These are phyloP conservation scores for Proteromonas lacertae DNA, from an alignment of 352 stramenopile species.

Conservation along the genomic window DNA sequence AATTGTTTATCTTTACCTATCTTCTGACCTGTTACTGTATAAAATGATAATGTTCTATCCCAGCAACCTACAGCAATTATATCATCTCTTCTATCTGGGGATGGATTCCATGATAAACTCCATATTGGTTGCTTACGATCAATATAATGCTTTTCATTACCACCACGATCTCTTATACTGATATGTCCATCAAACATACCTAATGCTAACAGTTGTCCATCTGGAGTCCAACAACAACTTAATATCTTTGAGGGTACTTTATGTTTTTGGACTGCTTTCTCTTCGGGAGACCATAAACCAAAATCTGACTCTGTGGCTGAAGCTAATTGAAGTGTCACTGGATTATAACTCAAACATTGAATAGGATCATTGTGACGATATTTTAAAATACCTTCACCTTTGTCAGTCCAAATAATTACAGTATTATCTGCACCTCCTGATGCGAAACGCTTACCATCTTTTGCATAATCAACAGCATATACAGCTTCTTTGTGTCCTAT, in stretches of 20 bases:
- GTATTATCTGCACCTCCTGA: conserved; percentile 52
- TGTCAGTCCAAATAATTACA: conserved; percentile 79
- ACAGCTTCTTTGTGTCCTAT: conserved; percentile 38
- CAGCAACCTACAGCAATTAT: conserved; percentile 52
- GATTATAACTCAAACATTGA: conserved; percentile 48
- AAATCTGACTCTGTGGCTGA: conserved; percentile 40
- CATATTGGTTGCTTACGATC: conserved; percentile 16
- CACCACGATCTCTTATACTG: conserved; percentile 48
- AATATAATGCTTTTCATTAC: conserved; percentile 48
- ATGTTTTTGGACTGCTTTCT: conserved; percentile 66
- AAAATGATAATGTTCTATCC: conserved; percentile 64
- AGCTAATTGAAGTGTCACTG: conserved; percentile 39
- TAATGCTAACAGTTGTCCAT: conserved; percentile 51
- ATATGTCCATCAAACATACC: conserved; percentile 54
- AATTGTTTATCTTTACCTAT: no score
- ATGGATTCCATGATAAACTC: conserved; percentile 6
- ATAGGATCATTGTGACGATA: conserved; percentile 73
- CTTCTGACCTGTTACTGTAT: conserved; percentile 12
- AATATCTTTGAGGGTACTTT: conserved; percentile 60
- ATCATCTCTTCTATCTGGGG: conserved; percentile 3
- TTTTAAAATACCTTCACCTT: conserved; percentile 65
- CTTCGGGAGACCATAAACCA: conserved; percentile 53
- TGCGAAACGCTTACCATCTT: conserved; percentile 48
- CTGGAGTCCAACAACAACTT: conserved; percentile 46
- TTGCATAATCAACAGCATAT: conserved; percentile 49